Conservation (phyloP, 371 early-diverging fungal genomes). For the Mucor irregularis region DNA sequence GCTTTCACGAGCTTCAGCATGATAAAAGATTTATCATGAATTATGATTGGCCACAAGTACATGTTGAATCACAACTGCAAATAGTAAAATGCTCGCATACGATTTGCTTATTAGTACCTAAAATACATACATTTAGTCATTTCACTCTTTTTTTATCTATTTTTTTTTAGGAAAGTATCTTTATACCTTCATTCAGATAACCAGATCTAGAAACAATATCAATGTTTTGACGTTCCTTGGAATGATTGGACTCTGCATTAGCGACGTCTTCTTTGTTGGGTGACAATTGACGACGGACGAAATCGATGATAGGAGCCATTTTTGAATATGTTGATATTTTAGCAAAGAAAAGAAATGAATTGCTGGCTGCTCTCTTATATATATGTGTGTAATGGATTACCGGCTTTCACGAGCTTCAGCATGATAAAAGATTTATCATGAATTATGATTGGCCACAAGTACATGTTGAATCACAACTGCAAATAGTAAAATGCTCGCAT, state of each 20-base stretch:
- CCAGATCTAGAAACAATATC: slow-evolving; percentile 17
- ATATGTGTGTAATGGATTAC: background rate
- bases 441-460: slow-evolving; percentile 21
- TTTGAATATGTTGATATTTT: background rate
- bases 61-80: slow-evolving; percentile 21
- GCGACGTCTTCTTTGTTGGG: too few relatives aligned
- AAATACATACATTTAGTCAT: background rate
- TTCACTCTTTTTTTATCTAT: background rate
- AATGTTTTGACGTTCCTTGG: background rate
- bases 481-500: slow-evolving; percentile 9
- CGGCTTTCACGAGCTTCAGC: slow-evolving; percentile 23
- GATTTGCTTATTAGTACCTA: slow-evolving; percentile 17
- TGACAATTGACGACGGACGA: slow-evolving; percentile 8
- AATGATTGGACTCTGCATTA: too few relatives aligned
- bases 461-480: slow-evolving; percentile 21
- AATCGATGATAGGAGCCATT: slow-evolving; percentile 9
- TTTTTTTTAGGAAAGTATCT: background rate
- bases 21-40: slow-evolving; percentile 6
- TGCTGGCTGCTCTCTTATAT: background rate
- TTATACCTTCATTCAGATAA: slow-evolving; percentile 22
- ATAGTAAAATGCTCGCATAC: slow-evolving; percentile 11
- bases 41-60: slow-evolving; percentile 21
- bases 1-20: slow-evolving; percentile 26
- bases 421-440: slow-evolving; percentile 13
- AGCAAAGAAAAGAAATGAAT: background rate